phyloP scores from a whole-genome alignment of 1,139 yeast species.

The Candida glucosophila region DNA sequence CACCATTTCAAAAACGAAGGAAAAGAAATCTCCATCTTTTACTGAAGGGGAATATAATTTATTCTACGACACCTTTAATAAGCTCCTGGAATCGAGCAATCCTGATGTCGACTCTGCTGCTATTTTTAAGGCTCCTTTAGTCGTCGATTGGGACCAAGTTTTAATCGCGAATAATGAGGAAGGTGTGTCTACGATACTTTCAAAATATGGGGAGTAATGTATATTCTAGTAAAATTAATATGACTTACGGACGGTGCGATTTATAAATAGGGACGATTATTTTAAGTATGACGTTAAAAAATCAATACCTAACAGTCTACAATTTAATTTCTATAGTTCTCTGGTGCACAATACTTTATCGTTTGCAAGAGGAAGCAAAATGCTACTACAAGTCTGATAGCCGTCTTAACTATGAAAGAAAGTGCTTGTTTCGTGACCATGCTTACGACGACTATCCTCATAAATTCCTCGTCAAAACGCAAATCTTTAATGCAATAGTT shows the following conservation, averaged over 20 bases:
- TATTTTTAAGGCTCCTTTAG: conserved; percentile 35
- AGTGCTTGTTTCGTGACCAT: conserved; percentile 1
- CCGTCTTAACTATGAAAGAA: background rate
- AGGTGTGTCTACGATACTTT: conserved; percentile 22
- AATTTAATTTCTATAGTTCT: conserved; percentile 58
- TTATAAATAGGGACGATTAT: background rate
- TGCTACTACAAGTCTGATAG: conserved; percentile 4
- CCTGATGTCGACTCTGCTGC: conserved; percentile 24
- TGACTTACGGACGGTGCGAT: background rate
- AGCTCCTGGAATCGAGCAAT: conserved; percentile 15
- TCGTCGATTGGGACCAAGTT: conserved; percentile 42
- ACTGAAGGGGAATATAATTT: conserved; percentile 31
- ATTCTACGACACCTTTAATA: conserved; percentile 32
- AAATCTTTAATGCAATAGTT: conserved; percentile 19
- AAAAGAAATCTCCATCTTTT: conserved; percentile 23
- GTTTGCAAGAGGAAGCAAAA: conserved; percentile 10
- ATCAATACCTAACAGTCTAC: conserved; percentile 27
- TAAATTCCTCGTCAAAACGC: conserved; percentile 18
- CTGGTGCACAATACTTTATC: conserved; percentile 49
- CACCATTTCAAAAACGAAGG: conserved; percentile 17
- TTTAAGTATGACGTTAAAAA: conserved; percentile 1
- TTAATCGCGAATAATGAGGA: conserved; percentile 32
- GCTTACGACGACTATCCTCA: conserved; percentile 18
- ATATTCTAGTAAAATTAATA: too few relatives aligned
- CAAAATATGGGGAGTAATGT: conserved; percentile 19